Evolutionary conservation across 768 basidiomycete genomes (phyloP).

Genomic region (Pholiota molesta): DNA sequence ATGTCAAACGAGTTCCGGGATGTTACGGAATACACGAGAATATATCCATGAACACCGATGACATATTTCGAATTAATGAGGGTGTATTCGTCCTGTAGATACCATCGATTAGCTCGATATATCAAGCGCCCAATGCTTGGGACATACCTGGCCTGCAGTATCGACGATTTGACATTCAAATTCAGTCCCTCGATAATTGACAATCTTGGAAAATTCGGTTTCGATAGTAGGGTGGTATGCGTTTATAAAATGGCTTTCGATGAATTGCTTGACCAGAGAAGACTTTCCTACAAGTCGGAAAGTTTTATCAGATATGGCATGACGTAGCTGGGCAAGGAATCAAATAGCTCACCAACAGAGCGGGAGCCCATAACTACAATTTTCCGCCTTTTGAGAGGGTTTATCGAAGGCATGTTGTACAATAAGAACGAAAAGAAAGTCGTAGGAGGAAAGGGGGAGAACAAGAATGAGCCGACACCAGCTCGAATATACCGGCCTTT

Average conservation of each 20-base stretch:
- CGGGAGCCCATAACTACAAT: slow-evolving; percentile 85
- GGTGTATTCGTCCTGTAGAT: slow-evolving; percentile 82
- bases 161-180: slow-evolving; percentile 95
- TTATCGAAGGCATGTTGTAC: slow-evolving; percentile 3
- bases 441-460: background rate
- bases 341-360: slow-evolving; percentile 68
- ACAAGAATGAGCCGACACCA: background rate
- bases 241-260: slow-evolving; percentile 84
- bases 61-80: slow-evolving; percentile 88
- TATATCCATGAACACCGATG: slow-evolving; percentile 92
- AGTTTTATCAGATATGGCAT: slow-evolving; percentile 11
- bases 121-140: slow-evolving; percentile 9
- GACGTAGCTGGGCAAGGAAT: slow-evolving; percentile 17
- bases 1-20: slow-evolving; percentile 89
- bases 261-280: slow-evolving; percentile 85
- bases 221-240: slow-evolving; percentile 94
- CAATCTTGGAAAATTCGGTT: slow-evolving; percentile 71
- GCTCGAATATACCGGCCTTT: slow-evolving; percentile 9
- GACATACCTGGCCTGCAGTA: slow-evolving; percentile 87
- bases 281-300: slow-evolving; percentile 72
- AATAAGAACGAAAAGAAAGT: background rate
- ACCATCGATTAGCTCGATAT: slow-evolving; percentile 9
- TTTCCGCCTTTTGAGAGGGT: slow-evolving; percentile 66
- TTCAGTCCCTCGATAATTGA: slow-evolving; percentile 78
- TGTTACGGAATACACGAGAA: slow-evolving; percentile 90